Conservation (phyloP, 345 rosid species). For the Camelina sativa region DNA sequence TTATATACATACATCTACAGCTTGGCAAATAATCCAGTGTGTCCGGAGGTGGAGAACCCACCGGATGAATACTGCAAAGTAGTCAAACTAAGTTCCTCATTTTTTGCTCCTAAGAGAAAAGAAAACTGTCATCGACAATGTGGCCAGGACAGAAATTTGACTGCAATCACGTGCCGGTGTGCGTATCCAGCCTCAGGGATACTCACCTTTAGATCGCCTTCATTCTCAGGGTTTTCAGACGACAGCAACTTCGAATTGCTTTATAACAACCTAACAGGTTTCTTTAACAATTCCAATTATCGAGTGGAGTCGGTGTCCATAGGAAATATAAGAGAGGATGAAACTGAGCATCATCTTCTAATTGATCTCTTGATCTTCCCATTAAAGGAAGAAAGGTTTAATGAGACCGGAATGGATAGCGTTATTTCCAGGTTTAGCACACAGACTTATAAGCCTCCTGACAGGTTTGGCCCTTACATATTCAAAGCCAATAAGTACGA, state of each 20-base stretch:
- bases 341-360: not conserved
- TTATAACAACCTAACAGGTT: not conserved
- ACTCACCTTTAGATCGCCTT: not conserved
- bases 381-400: rapidly evolving
- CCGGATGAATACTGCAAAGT: not conserved
- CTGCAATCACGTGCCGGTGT: not conserved
- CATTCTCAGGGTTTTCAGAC: not conserved
- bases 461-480: not conserved
- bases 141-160: no score
- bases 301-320: not conserved
- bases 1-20: not conserved
- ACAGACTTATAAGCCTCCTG: not conserved
- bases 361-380: not conserved
- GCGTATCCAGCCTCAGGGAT: not conserved
- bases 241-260: not conserved
- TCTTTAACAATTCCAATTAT: not conserved
- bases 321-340: slow-evolving; percentile 5
- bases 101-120: no score
- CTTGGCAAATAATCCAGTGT: slow-evolving; percentile 9
- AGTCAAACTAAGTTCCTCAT: not conserved
- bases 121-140: no score
- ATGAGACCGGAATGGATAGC: not conserved
- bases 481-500: rapidly evolving
- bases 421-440: not conserved
- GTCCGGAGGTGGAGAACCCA: not conserved